These are phyloP conservation scores for Cornus controversa DNA, from an alignment of 148 eudicot genomes.

Conservation along the genomic window DNA sequence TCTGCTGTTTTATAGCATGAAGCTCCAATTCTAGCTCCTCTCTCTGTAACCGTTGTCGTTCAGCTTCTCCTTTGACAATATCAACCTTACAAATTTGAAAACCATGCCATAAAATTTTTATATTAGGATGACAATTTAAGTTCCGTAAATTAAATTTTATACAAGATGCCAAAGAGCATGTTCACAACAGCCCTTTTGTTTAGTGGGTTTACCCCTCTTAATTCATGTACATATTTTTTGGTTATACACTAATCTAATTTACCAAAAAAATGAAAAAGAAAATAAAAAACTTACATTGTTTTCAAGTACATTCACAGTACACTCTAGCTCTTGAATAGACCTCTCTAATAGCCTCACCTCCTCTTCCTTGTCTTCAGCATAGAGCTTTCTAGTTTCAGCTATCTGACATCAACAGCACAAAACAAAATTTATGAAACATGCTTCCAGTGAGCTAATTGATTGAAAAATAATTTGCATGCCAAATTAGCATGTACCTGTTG, in stretches of 20 bases:
- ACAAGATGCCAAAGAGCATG: neutral
- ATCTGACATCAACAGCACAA: slow-evolving; percentile 33
- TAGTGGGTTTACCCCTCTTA: too few species aligned
- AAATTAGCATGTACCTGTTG: slow-evolving; percentile 50
- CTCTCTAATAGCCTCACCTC: slow-evolving; percentile 86
- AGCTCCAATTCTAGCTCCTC: slow-evolving; percentile 91
- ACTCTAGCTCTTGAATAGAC: slow-evolving; percentile 87
- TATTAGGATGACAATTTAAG: slow-evolving; percentile 4
- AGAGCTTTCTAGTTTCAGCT: slow-evolving; percentile 61
- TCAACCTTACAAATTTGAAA: slow-evolving; percentile 46
- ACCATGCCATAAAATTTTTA: neutral
- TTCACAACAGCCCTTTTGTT: too few species aligned
- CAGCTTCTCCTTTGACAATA: slow-evolving; percentile 81
- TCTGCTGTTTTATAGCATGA: slow-evolving; percentile 66
- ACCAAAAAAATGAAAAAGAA: too few species aligned
- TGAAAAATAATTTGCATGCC: neutral
- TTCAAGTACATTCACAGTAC: slow-evolving; percentile 72
- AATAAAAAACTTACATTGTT: slow-evolving; percentile 52
- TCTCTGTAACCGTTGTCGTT: slow-evolving; percentile 79
- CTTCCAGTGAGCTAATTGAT: neutral
- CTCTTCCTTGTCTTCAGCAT: slow-evolving; percentile 83
- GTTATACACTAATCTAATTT: too few species aligned
- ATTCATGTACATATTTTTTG: too few species aligned
- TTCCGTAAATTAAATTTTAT: neutral
- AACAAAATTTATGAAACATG: neutral